Conservation (phyloP, 495 filamentous ascomycete species). For the Penicillium riverlandense region DNA sequence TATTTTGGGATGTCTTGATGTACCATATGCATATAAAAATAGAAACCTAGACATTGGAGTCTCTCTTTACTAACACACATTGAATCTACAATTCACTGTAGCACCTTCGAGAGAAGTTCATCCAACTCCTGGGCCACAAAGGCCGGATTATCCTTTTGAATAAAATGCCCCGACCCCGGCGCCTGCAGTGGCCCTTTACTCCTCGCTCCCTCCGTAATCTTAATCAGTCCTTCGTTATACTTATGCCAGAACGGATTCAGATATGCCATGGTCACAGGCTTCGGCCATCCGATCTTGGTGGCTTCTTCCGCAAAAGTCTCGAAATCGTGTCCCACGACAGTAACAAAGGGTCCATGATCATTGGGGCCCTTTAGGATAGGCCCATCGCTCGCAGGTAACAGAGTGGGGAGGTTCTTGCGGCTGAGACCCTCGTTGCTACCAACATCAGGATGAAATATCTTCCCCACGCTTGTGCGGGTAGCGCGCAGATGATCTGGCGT, state of each 20-base stretch:
- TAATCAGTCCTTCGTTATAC: constrained; percentile 50
- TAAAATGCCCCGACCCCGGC: constrained; percentile 51
- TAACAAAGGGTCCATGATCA: constrained; percentile 35
- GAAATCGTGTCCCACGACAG: constrained; percentile 56
- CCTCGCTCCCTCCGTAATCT: constrained; percentile 32
- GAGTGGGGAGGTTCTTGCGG: constrained; percentile 34
- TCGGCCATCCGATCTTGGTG: constrained; percentile 26
- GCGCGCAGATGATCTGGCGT: constrained; percentile 38
- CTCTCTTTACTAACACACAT: no score
- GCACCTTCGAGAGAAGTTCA: constrained; percentile 23
- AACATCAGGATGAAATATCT: constrained; percentile 46
- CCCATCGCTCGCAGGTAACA: constrained; percentile 44
- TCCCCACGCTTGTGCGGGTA: constrained; percentile 28
- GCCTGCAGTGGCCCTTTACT: constrained; percentile 45
- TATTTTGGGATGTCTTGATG: not conserved
- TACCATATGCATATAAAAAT: not conserved
- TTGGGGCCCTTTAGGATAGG: constrained; percentile 38
- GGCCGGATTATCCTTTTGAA: constrained; percentile 53
- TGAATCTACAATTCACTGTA: no score
- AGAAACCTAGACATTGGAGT: not conserved
- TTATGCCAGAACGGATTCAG: constrained; percentile 47
- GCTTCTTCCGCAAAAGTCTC: constrained; percentile 48
- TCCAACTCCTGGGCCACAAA: constrained; percentile 46
- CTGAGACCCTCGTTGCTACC: constrained; percentile 51
- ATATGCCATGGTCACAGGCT: constrained; percentile 39